Evolutionary conservation across 2,329 filamentous ascomycete species (phyloP).

Genomic region (Penicillium sp.): DNA sequence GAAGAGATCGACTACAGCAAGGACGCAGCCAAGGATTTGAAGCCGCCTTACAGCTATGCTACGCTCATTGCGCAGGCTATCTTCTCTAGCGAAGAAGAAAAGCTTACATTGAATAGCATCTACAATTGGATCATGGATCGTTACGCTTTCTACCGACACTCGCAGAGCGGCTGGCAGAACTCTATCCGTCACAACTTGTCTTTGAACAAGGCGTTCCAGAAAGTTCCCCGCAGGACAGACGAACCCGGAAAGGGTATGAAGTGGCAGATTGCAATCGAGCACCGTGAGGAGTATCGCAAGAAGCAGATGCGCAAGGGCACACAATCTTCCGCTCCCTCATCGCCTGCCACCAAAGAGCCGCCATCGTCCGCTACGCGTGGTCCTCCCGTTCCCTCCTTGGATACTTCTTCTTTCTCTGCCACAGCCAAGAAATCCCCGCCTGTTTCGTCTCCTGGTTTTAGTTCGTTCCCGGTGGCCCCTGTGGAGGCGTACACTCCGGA

Average conservation of each 20-base stretch:
- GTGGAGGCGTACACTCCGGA: constrained; percentile 47
- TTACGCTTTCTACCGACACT: constrained; percentile 89
- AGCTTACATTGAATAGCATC: constrained; percentile 84
- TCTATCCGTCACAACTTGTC: constrained; percentile 96
- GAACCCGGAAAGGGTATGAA: constrained; percentile 99
- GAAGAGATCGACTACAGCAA: constrained; percentile 58
- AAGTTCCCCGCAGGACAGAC: constrained; percentile 84
- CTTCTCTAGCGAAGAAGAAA: constrained; percentile 76
- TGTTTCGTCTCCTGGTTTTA: constrained; percentile 38
- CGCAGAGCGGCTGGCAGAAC: constrained; percentile 91
- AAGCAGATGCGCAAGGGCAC: constrained; percentile 49
- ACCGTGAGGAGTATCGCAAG: constrained; percentile 80
- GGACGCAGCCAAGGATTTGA: constrained; percentile 82
- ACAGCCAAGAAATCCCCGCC: constrained; percentile 35
- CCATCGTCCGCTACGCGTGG: constrained; percentile 31
- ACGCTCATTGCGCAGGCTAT: constrained; percentile 97
- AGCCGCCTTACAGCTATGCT: constrained; percentile 93
- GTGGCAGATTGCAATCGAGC: constrained; percentile 85
- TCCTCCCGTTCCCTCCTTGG: constrained; percentile 31
- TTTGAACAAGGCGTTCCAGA: constrained; percentile 88
- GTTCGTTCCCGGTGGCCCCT: constrained; percentile 39
- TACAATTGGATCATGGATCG: constrained; percentile 88
- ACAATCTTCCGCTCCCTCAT: constrained; percentile 45
- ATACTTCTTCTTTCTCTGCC: constrained; percentile 40
- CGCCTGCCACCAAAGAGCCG: constrained; percentile 43